These are phyloP conservation scores for Solanum pennellii DNA, from an alignment of 257 asterid genomes.

Conservation along the genomic window DNA sequence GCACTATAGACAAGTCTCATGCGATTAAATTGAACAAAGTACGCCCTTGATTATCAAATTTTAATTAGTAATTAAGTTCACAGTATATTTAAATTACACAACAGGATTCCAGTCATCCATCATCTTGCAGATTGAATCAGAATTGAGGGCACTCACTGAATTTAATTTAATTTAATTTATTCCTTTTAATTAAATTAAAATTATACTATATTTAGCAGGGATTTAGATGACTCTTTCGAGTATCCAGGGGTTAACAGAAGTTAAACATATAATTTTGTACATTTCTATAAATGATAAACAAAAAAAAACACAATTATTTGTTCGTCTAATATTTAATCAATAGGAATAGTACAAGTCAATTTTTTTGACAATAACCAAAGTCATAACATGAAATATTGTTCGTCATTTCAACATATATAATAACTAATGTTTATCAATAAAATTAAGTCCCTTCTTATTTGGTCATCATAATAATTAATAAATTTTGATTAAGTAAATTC, in stretches of 20 bases:
- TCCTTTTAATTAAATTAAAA: background rate
- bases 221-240: background rate
- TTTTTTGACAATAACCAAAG: background rate
- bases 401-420: background rate
- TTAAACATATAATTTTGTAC: background rate
- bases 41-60: background rate
- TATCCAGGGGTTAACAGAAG: background rate
- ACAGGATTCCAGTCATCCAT: background rate
- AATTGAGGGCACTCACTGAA: background rate
- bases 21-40: background rate
- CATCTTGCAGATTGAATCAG: background rate
- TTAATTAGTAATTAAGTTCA: background rate
- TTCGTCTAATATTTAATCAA: background rate
- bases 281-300: background rate
- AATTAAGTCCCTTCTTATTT: background rate
- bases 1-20: background rate
- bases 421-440: background rate
- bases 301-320: background rate
- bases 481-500: background rate
- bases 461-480: background rate
- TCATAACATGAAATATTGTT: background rate
- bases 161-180: background rate
- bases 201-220: background rate
- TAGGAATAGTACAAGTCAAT: background rate
- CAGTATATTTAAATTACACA: background rate